Conservation (phyloP, 768 basidiomycete species). For the Myochromella boudieri region DNA sequence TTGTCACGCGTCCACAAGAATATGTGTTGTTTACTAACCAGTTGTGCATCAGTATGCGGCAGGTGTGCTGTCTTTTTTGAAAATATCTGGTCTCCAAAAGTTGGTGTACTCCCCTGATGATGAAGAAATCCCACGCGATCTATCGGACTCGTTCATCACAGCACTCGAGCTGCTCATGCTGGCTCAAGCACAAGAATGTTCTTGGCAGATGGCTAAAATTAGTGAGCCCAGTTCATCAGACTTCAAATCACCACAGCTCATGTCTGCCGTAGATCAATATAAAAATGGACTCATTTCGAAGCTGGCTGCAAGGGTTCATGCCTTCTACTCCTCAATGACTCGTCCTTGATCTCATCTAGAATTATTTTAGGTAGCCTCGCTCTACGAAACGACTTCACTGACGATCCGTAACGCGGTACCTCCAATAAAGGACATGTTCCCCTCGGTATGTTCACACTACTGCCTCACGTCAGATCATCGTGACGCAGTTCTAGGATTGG, state of each 20-base stretch:
- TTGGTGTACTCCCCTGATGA: conserved; percentile 45
- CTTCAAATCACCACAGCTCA: conserved; percentile 11
- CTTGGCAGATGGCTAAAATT: conserved; percentile 89
- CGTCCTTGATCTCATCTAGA: background rate
- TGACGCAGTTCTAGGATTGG: conserved; percentile 58
- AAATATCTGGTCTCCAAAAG: conserved; percentile 50
- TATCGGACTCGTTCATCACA: conserved; percentile 58
- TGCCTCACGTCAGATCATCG: background rate
- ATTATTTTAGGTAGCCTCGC: conserved; percentile 48
- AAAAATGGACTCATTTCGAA: conserved; percentile 86
- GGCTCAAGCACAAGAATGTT: conserved; percentile 95
- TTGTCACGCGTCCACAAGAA: conserved; percentile 2
- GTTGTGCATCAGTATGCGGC: conserved; percentile 55
- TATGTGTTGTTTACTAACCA: background rate
- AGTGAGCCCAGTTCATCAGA: conserved; percentile 41
- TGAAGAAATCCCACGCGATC: conserved; percentile 63
- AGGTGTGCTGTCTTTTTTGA: conserved; percentile 66
- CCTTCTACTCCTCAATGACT: background rate
- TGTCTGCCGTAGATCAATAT: conserved; percentile 47
- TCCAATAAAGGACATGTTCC: conserved; percentile 46
- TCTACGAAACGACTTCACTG: conserved; percentile 56
- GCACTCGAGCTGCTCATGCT: conserved; percentile 77
- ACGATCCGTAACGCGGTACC: conserved; percentile 44
- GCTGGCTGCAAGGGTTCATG: conserved; percentile 66
- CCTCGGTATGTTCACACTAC: conserved; percentile 42